phyloP scores from a whole-genome alignment of 2,329 filamentous ascomycete genomes.

The Xylaria sp. region DNA sequence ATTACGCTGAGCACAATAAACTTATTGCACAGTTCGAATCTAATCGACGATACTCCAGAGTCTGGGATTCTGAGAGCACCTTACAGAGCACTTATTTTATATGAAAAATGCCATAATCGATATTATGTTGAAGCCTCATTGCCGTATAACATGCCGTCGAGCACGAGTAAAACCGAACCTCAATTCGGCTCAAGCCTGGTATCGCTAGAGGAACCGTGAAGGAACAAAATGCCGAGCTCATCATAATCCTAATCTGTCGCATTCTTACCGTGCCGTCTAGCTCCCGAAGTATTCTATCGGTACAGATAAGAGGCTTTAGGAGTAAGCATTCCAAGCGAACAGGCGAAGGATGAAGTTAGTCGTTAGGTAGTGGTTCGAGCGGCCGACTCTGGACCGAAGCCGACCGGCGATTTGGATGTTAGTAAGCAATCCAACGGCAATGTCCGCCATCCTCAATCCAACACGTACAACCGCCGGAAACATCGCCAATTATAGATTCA shows the following conservation, averaged over 20 bases:
- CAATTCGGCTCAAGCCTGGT: not conserved
- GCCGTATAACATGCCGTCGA: not conserved
- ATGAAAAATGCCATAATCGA: not conserved
- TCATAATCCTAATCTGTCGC: not conserved
- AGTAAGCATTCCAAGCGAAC: conserved; percentile 3
- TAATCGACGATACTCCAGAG: not conserved
- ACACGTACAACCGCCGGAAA: not conserved
- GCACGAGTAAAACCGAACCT: not conserved
- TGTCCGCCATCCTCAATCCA: not conserved
- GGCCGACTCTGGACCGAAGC: not conserved
- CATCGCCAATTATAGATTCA: not conserved
- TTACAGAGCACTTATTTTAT: not conserved
- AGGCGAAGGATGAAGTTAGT: not conserved
- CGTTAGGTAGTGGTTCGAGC: conserved; percentile 6
- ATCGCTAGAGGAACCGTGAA: not conserved
- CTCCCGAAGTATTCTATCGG: too few species aligned
- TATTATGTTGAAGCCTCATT: not conserved
- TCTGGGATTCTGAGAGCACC: not conserved
- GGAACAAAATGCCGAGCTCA: not conserved
- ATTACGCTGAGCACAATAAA: not conserved
- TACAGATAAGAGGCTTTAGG: not conserved
- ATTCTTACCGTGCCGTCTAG: not conserved
- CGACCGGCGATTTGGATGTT: not conserved
- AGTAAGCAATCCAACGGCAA: not conserved
- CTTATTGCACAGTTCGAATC: not conserved